Conservation (phyloP, 768 basidiomycete species). For the Boletus reticulatus region DNA sequence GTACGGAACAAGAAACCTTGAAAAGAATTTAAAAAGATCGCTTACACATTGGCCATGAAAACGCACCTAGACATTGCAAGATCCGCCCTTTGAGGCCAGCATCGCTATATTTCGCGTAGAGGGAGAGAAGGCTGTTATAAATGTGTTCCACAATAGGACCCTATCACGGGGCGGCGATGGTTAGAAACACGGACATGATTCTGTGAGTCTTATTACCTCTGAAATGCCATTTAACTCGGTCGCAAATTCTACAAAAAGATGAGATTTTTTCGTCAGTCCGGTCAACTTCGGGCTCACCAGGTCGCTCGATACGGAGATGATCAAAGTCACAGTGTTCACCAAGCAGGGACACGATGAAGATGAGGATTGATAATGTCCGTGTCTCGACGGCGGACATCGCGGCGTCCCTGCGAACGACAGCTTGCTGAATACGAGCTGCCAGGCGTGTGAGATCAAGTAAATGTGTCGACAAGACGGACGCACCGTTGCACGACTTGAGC, state of each 20-base stretch:
- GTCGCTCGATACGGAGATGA: slow-evolving; percentile 56
- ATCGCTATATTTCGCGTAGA: slow-evolving; percentile 68
- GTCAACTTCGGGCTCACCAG: slow-evolving; percentile 42
- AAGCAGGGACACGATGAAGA: slow-evolving; percentile 82
- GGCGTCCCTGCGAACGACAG: slow-evolving; percentile 41
- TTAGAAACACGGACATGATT: neutral
- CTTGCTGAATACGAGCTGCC: slow-evolving; percentile 62
- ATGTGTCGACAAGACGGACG: neutral
- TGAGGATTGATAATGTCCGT: slow-evolving; percentile 62
- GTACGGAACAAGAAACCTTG: slow-evolving; percentile 89
- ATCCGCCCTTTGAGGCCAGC: slow-evolving; percentile 63
- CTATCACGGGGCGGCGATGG: slow-evolving; percentile 32
- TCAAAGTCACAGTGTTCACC: slow-evolving; percentile 92
- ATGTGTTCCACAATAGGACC: slow-evolving; percentile 80
- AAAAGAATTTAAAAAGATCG: neutral
- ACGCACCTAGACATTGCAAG: slow-evolving; percentile 81
- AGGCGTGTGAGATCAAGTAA: slow-evolving; percentile 8
- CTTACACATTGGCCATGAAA: neutral
- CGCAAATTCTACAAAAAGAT: slow-evolving; percentile 43
- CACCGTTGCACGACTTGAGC: slow-evolving; percentile 86
- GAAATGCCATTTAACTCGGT: slow-evolving; percentile 58
- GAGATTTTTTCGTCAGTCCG: neutral
- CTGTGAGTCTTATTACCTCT: slow-evolving; percentile 35
- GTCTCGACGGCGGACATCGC: slow-evolving; percentile 48
- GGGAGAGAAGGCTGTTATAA: slow-evolving; percentile 64